These are phyloP conservation scores for Hyaloscypha hepaticicola DNA, from an alignment of 495 filamentous ascomycete species.

Conservation along the genomic window DNA sequence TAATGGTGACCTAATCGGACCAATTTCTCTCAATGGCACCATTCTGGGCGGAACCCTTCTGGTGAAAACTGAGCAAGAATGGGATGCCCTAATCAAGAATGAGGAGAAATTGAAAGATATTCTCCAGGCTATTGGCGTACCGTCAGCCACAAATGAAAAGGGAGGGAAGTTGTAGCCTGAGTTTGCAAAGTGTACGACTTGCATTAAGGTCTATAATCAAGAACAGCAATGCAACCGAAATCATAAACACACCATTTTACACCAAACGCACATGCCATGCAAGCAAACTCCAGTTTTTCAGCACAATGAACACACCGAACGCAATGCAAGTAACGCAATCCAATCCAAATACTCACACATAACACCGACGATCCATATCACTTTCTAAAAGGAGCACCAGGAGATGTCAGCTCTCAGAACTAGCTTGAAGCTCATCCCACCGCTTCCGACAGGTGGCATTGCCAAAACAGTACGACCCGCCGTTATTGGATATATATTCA, in stretches of 20 bases:
- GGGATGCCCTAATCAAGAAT: slow-evolving; percentile 58
- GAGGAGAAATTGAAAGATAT: slow-evolving; percentile 51
- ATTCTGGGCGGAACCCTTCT: slow-evolving; percentile 77
- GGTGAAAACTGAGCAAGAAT: slow-evolving; percentile 72
- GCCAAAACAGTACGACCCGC: slow-evolving; percentile 82
- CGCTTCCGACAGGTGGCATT: slow-evolving; percentile 87
- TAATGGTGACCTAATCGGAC: slow-evolving; percentile 42
- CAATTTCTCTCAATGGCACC: slow-evolving; percentile 72
- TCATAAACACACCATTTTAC: slow-evolving; percentile 1
- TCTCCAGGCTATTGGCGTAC: slow-evolving; percentile 60
- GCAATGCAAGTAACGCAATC: not conserved
- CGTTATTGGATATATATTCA: slow-evolving; percentile 65
- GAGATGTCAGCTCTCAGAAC: not conserved
- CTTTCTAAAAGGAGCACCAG: not conserved
- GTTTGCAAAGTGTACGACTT: not conserved
- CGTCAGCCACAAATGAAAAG: slow-evolving; percentile 28
- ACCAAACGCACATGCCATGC: not conserved
- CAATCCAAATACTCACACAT: not conserved
- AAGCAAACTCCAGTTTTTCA: not conserved
- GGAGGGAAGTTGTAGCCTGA: slow-evolving; percentile 9
- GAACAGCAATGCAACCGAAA: not conserved
- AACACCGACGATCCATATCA: not conserved
- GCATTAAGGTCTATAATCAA: slow-evolving; percentile 7
- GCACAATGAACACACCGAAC: not conserved
- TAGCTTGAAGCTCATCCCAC: slow-evolving; percentile 52